Base-by-base conservation (phyloP, 495 filamentous ascomycete genomes). In the Ramalina intermedia region DNA sequence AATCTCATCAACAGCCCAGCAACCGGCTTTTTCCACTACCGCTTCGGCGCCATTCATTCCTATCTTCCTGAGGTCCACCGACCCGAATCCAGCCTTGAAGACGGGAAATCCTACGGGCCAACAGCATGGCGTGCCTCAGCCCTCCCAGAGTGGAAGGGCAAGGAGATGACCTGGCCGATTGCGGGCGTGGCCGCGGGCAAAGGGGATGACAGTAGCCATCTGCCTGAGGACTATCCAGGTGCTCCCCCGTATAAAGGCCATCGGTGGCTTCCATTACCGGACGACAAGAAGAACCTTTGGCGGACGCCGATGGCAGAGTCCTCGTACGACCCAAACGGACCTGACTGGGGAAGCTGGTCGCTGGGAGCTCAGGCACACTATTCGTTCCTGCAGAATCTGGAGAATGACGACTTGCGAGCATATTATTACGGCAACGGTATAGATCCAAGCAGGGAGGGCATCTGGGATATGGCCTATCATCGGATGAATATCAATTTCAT, bases 311-410 rank as follows among this genome's bases (percentile, higher is more conserved):
- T 69, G 51, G 58, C 43, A 1, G 17, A 55, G 16, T 46, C 55
- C 8, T 43, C 53, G 14, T 62, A 62, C 41, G 38, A 58, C 43
- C 38, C 55, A 1, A 53, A 55, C 46, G 60, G 60, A 2, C 51
- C 55, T 2, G 61, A 60, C 42, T 63, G 64, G 62, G 52, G 53
- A n/a, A 61, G 56, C 7, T 73, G 70, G 70, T 59, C 66, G 23
- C 55, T 71, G 17, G 66, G 68, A n/a, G 68, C 70, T 26, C 70
- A 73, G 51, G 62, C 64, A 49, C 70, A 73, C 38, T 73, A 72
- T 48, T 70, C 67, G 9, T 61, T 73, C 38, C 60, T 73, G 20
- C 56, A 66, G 35, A 66, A 72, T 48, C 57, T 73, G 4, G 70
- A 73, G 46, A 58, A 66, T 14, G 56, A 66, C 45, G 52, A 62